Evolutionary conservation across 371 early-diverging fungal species (phyloP), one percentile per base, ranked within the genome.

Genomic region (Smittium mucronatum): DNA sequence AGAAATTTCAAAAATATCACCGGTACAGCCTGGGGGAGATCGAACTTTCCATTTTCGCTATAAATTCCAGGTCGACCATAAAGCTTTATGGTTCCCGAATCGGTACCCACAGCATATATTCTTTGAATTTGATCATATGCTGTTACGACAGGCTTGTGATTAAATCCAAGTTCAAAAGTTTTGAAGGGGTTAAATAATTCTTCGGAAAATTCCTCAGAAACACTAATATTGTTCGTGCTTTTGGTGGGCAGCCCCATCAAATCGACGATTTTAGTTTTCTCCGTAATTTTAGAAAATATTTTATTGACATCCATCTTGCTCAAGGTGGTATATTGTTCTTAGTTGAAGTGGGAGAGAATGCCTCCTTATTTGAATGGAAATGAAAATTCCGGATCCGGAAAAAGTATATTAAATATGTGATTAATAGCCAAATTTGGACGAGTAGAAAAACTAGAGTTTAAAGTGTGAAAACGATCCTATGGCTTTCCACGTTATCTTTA

Each of bases 61-160:
- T 21, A 36, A 60, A 70, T 34, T 58, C 72, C 21, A 58, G 36
- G 0, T 61, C 33, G 67, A 63, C 67, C 67, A 36, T 34, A 71
- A 61, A 78, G 31, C 5, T 63, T 47, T 28, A 78, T 69, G 31
- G n/a, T 32, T 16, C 78, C 78, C 1, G 58, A 72, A 1, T 68
- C 47, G 31, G 70, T 70, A 2, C 78, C 78, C 15, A 74, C 65
- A 1, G 78, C 78, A 59, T 73, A 15, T 1, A 71, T 30, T 21
- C 70, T 68, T 68, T 78, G 78, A 8, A 63, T 47, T n/a, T 77
- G 78, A 25, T 78, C 78, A 17, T 36, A 69, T 11, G 70, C 75
- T 5, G 72, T 33, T 2, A 75, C 72, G 31, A 77, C 72, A 21
- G 73, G 15, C 25, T 47, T 67, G 5, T 35, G 26, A 2, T 30